A percentile compares a stretch with the other conserved stretches of the same genome.
Evolutionary conservation across 768 basidiomycete genomes (phyloP).

Genomic region (Boletus rubroflammeus): DNA sequence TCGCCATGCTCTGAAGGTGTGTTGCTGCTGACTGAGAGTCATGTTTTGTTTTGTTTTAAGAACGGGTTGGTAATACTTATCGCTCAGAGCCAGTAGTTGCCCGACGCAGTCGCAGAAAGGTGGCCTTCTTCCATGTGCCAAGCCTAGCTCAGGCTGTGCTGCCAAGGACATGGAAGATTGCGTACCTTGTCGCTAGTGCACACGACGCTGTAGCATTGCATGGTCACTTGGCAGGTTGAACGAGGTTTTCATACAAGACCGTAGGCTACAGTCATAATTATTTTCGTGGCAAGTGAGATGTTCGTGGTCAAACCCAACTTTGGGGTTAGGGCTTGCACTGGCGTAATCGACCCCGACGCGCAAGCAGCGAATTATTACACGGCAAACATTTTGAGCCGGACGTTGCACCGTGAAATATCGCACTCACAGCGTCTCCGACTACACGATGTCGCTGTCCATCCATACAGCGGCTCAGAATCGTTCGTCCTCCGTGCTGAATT

Average conservation of each 20-base stretch:
- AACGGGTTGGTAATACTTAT: neutral
- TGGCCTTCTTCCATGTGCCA: neutral
- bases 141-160: constrained; percentile 12
- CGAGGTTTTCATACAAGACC: neutral
- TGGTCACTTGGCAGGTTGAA: constrained; percentile 8
- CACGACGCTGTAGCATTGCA: neutral
- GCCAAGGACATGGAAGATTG: neutral
- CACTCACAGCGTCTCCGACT: neutral
- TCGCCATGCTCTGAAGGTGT: constrained; percentile 1
- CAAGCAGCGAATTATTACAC: neutral
- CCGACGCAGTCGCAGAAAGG: neutral
- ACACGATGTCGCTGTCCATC: constrained; percentile 42
- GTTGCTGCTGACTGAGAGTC: neutral
- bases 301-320: constrained; percentile 10
- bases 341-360: constrained; percentile 7
- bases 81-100: neutral
- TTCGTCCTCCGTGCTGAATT: constrained; percentile 18
- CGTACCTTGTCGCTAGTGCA: no score
- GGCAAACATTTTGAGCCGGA: neutral
- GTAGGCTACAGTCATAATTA: no score
- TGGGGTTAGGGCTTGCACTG: constrained; percentile 23
- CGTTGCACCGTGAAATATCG: neutral
- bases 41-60: neutral
- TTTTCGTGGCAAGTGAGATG: neutral
- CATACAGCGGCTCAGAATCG: constrained; percentile 73